These are phyloP conservation scores for Colletotrichum lindemuthianum DNA, from an alignment of 2,329 filamentous ascomycete species.

Conservation along the genomic window DNA sequence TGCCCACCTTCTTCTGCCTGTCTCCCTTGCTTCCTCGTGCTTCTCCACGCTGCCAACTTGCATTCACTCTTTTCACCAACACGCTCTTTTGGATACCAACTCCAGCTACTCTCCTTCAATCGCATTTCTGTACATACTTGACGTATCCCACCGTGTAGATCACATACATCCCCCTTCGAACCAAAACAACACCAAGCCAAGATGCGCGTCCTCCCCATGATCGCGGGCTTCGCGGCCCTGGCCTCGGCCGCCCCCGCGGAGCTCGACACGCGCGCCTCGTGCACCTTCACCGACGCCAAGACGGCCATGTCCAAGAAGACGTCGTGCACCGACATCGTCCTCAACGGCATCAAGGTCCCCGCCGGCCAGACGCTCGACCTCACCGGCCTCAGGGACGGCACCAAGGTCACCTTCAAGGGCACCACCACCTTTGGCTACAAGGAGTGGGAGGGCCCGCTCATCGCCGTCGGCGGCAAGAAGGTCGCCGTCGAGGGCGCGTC, in stretches of 20 bases:
- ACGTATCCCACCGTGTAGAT: conserved; percentile 16
- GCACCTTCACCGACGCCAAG: conserved; percentile 65
- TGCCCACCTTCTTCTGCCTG: not conserved
- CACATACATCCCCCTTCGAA: not conserved
- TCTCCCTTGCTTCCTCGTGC: conserved; percentile 11
- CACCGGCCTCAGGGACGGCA: conserved; percentile 60
- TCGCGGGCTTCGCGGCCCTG: conserved; percentile 42
- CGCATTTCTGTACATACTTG: conserved; percentile 17
- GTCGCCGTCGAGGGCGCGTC: conserved; percentile 63
- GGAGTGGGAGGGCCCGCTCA: conserved; percentile 72
- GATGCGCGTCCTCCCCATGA: conserved; percentile 25
- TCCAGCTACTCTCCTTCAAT: conserved; percentile 17
- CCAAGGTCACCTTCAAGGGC: conserved; percentile 67
- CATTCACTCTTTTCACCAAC: conserved; percentile 23
- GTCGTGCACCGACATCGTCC: conserved; percentile 63
- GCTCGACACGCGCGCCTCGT: conserved; percentile 44
- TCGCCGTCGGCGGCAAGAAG: conserved; percentile 67
- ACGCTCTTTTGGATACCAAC: conserved; percentile 17
- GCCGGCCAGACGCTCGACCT: conserved; percentile 68
- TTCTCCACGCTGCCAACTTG: conserved; percentile 21
- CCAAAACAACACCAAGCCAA: conserved; percentile 5
- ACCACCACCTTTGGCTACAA: conserved; percentile 73
- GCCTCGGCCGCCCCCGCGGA: conserved; percentile 38
- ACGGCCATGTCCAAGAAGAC: conserved; percentile 59
- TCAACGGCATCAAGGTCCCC: conserved; percentile 65